These are phyloP conservation scores for Chrysopogon serrulatus DNA, from an alignment of 176 grass and related monocot species.

Conservation along the genomic window DNA sequence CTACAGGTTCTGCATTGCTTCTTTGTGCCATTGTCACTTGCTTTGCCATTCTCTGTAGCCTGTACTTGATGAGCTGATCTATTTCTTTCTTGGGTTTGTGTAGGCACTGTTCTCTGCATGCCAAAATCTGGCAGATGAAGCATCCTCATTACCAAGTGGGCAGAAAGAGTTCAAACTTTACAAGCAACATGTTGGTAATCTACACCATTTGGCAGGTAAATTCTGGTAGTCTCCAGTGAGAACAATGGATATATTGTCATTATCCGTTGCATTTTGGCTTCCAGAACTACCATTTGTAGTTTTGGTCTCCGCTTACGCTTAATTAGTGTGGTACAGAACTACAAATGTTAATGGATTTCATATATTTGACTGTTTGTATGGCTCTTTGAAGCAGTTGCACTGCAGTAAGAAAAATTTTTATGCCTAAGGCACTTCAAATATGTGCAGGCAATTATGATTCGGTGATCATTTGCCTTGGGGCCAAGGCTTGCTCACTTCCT, in stretches of 20 bases:
- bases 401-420: neutral
- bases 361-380: neutral
- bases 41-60: neutral
- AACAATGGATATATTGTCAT: neutral
- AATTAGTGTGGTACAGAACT: neutral
- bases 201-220: constrained; percentile 62
- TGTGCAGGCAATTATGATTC: constrained; percentile 83
- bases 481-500: constrained; percentile 57
- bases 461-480: constrained; percentile 85
- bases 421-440: neutral
- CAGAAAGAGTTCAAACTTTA: constrained; percentile 49
- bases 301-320: neutral
- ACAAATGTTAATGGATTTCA: neutral
- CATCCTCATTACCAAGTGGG: constrained; percentile 22
- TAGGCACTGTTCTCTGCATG: constrained; percentile 82
- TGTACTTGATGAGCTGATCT: neutral
- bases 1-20: constrained; percentile 51
- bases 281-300: neutral
- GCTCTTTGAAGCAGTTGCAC: neutral
- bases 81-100: constrained; percentile 2
- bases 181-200: constrained; percentile 49
- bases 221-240: neutral
- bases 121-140: constrained; percentile 50
- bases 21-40: neutral
- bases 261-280: neutral